Evolutionary conservation across 108 stramenopile species (phyloP).

Genomic region (Stephanodiscus minutulus): DNA sequence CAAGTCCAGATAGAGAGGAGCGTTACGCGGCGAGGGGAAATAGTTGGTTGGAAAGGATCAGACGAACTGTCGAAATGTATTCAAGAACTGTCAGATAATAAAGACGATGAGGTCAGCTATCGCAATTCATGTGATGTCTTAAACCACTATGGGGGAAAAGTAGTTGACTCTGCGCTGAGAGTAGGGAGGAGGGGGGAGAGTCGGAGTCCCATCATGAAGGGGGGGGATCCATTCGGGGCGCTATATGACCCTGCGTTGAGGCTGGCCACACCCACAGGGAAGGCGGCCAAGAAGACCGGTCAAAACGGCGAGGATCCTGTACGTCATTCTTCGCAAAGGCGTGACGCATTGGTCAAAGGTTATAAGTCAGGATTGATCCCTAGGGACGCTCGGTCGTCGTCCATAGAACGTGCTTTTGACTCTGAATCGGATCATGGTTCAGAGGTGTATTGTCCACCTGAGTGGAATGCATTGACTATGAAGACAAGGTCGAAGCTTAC

Average conservation of each 20-base stretch:
- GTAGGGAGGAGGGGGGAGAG: no score
- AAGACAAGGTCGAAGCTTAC: conserved; percentile 27
- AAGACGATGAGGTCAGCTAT: not conserved
- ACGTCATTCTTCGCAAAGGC: not conserved
- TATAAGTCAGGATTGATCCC: not conserved
- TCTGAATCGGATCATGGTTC: not conserved
- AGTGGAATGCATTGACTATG: conserved; percentile 32
- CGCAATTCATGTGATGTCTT: not conserved
- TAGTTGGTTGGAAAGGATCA: not conserved
- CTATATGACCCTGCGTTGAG: no score
- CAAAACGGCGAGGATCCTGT: no score
- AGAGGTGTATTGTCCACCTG: conserved; percentile 13
- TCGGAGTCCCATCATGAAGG: no score
- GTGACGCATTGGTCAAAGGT: not conserved
- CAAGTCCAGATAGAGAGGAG: not conserved
- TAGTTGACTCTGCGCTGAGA: not conserved
- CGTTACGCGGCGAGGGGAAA: not conserved
- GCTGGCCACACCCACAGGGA: no score
- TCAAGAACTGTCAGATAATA: not conserved
- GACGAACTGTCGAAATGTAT: not conserved
- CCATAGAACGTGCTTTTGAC: not conserved
- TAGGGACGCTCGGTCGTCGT: not conserved
- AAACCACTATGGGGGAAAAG: not conserved
- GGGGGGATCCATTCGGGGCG: no score
- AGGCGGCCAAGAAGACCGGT: no score